Percentiles rank a stretch among this genome's conserved stretches.
Conservation (phyloP, 352 stramenopile species). For the Thraustochytrium sp. region DNA sequence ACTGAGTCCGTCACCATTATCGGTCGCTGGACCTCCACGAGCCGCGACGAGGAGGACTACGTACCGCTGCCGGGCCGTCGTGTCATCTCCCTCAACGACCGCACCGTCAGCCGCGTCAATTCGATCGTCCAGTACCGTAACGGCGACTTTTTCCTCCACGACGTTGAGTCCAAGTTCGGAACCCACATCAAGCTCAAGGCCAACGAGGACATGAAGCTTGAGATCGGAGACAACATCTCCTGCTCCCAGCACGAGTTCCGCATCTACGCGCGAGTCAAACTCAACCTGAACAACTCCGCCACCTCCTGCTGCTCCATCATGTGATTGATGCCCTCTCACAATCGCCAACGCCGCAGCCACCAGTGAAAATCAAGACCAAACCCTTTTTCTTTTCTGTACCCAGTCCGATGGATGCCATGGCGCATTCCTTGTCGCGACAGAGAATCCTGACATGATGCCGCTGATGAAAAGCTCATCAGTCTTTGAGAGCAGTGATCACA, state of each 20-base stretch:
- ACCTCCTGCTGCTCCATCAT: not conserved
- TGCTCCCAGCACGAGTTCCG: slow-evolving; percentile 33
- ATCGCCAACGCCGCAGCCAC: not conserved
- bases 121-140: slow-evolving; percentile 19
- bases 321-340: not conserved
- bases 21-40: not conserved
- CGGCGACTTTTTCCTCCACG: slow-evolving; percentile 19
- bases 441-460: not conserved
- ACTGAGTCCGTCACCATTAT: slow-evolving; percentile 16
- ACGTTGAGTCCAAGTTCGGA: slow-evolving; percentile 25
- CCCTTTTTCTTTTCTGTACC: too few species aligned
- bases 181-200: slow-evolving; percentile 23
- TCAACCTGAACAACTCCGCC: not conserved
- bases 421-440: not conserved
- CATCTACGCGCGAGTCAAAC: not conserved
- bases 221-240: slow-evolving; percentile 2
- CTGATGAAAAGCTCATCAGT: not conserved
- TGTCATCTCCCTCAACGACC: slow-evolving; percentile 22
- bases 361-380: too few species aligned
- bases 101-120: slow-evolving; percentile 31
- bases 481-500: not conserved
- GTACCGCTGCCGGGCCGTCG: not conserved
- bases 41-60: not conserved
- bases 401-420: not conserved
- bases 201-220: slow-evolving; percentile 16